phyloP scores from a whole-genome alignment of 495 filamentous ascomycete genomes.

The Ascobolus immersus region DNA sequence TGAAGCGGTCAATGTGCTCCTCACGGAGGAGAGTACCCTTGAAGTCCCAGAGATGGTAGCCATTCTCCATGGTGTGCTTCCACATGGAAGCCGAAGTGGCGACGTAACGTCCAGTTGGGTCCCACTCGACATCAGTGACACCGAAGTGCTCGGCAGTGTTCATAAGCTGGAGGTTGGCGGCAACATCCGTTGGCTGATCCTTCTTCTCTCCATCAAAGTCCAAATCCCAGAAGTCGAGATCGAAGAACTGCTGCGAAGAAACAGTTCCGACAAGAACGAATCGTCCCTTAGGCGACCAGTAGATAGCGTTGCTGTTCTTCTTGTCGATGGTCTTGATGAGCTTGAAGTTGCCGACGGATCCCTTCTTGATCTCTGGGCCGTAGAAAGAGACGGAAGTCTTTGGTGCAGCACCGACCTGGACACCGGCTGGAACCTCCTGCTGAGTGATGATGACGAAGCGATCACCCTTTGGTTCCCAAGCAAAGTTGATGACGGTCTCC shows the following conservation, averaged over 20 bases:
- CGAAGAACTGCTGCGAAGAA: constrained; percentile 69
- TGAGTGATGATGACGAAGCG: constrained; percentile 94
- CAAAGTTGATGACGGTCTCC: constrained; percentile 95
- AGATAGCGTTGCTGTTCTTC: constrained; percentile 97
- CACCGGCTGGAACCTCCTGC: constrained; percentile 49
- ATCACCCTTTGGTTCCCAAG: constrained; percentile 94
- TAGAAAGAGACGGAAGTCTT: constrained; percentile 92
- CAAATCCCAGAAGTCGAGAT: constrained; percentile 90
- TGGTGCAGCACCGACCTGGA: constrained; percentile 58
- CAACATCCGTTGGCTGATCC: constrained; percentile 44
- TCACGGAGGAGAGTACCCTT: constrained; percentile 69
- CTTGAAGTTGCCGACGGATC: constrained; percentile 72
- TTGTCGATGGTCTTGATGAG: constrained; percentile 80
- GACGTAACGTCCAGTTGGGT: constrained; percentile 81
- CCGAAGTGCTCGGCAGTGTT: constrained; percentile 83
- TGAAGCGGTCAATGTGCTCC: constrained; percentile 86
- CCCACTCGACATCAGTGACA: constrained; percentile 93
- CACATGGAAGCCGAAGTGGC: constrained; percentile 75
- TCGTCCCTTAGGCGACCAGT: constrained; percentile 94
- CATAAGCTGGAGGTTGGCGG: constrained; percentile 84
- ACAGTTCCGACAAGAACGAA: constrained; percentile 87
- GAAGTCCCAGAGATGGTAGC: constrained; percentile 95
- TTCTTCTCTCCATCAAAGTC: constrained; percentile 75
- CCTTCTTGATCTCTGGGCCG: constrained; percentile 79
- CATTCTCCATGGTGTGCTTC: constrained; percentile 98